These are phyloP conservation scores for Oryza longistaminata DNA, from an alignment of 176 grass and related monocot genomes.

Conservation along the genomic window DNA sequence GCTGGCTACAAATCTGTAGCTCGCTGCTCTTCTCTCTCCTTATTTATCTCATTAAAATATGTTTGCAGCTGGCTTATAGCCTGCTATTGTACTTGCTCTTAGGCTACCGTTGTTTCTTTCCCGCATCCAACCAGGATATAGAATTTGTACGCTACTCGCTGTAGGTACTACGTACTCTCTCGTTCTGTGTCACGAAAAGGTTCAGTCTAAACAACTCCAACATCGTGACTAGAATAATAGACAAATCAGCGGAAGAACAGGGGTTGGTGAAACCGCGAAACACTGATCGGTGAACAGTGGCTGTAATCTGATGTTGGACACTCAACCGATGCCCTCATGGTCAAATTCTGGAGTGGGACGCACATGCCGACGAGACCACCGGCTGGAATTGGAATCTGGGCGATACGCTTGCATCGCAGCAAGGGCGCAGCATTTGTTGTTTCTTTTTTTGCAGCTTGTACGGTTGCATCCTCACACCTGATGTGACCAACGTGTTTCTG, in stretches of 20 bases:
- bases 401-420: not conserved
- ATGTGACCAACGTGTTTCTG: not conserved
- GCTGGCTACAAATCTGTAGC: no score
- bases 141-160: not conserved
- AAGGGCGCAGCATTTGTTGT: not conserved
- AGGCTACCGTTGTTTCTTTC: no score
- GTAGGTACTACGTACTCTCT: not conserved
- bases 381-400: not conserved
- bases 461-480: not conserved
- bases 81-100: no score
- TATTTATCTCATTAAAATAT: no score
- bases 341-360: not conserved
- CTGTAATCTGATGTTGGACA: not conserved
- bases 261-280: slow-evolving; percentile 2
- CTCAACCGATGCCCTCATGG: not conserved
- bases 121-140: not conserved
- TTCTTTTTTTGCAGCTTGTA: not conserved
- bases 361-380: not conserved
- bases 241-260: not conserved
- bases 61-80: no score
- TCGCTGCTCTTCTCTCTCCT: no score
- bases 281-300: not conserved
- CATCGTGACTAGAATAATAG: not conserved
- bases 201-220: slow-evolving; percentile 15
- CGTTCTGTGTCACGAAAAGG: not conserved